Conservation (phyloP, 768 basidiomycete species). For the Cystobasidium tubakii region DNA sequence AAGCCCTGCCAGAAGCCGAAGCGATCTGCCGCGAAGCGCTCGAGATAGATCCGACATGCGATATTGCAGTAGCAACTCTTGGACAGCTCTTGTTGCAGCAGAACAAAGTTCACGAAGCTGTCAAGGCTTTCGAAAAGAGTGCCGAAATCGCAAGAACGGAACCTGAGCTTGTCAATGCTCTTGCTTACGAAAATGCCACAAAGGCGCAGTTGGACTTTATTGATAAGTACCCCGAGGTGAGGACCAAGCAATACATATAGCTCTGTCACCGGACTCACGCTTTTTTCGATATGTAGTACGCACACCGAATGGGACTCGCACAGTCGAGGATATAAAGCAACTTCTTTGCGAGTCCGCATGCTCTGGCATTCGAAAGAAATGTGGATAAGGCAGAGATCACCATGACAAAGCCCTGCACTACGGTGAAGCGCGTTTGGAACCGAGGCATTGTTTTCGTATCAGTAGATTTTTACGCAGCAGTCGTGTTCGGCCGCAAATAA, state of each 20-base stretch:
- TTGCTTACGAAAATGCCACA: constrained; percentile 54
- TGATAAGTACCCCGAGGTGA: constrained; percentile 62
- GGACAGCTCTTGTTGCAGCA: constrained; percentile 90
- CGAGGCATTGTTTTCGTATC: no score
- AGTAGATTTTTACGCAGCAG: no score
- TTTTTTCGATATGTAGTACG: constrained; percentile 20
- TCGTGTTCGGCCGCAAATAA: no score
- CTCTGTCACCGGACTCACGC: not conserved
- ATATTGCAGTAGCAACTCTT: constrained; percentile 90
- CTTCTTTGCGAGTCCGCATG: no score
- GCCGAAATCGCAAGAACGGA: constrained; percentile 82
- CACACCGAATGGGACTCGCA: constrained; percentile 29
- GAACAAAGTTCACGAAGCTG: constrained; percentile 75
- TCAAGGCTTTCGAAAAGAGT: constrained; percentile 77
- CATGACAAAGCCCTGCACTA: no score
- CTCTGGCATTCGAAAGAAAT: not conserved
- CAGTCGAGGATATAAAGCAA: constrained; percentile 19
- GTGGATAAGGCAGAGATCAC: not conserved
- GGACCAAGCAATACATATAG: not conserved
- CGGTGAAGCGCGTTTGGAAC: no score
- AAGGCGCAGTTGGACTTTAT: constrained; percentile 75
- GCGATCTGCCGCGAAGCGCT: constrained; percentile 81
- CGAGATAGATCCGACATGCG: constrained; percentile 81
- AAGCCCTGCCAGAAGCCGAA: constrained; percentile 77
- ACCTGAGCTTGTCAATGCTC: constrained; percentile 61